Percentiles rank a stretch among this genome's conserved stretches.
These are phyloP conservation scores for Tephrocybe rancida DNA, from an alignment of 768 basidiomycete species.

Conservation along the genomic window DNA sequence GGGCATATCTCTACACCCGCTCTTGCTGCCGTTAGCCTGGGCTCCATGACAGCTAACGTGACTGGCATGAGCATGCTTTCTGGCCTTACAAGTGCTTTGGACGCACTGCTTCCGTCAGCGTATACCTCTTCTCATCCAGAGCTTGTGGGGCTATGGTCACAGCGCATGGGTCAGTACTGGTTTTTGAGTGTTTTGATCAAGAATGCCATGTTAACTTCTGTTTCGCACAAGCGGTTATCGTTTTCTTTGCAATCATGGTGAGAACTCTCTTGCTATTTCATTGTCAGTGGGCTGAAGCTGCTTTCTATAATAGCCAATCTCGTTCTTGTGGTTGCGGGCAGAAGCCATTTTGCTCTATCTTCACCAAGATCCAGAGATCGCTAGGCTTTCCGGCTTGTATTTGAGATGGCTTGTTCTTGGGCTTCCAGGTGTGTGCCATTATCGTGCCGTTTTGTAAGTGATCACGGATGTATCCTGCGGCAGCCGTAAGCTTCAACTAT, in stretches of 20 bases:
- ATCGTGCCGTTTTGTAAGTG: constrained; percentile 2
- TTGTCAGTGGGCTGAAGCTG: not conserved
- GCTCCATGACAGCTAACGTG: constrained; percentile 70
- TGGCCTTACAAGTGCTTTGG: constrained; percentile 83
- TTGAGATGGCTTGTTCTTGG: constrained; percentile 74
- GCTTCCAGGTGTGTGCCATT: constrained; percentile 54
- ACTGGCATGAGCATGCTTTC: constrained; percentile 78
- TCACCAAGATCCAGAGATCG: constrained; percentile 81
- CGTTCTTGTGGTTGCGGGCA: constrained; percentile 28
- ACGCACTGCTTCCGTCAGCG: constrained; percentile 92
- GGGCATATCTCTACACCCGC: constrained; percentile 89
- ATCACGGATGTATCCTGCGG: constrained; percentile 25
- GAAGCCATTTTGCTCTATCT: constrained; percentile 74
- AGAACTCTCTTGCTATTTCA: not conserved
- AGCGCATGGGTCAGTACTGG: constrained; percentile 69
- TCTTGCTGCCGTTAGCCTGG: constrained; percentile 79
- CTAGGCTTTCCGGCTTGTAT: constrained; percentile 71
- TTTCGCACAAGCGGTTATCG: no score
- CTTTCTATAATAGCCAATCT: not conserved
- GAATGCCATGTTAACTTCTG: no score
- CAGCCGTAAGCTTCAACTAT: constrained; percentile 39
- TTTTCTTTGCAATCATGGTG: no score
- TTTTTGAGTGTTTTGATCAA: no score
- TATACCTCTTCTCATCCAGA: constrained; percentile 87
- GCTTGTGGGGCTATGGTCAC: constrained; percentile 86